Evolutionary conservation across 805 yeast species (phyloP).

Genomic region (Jamesozyma gamospora): DNA sequence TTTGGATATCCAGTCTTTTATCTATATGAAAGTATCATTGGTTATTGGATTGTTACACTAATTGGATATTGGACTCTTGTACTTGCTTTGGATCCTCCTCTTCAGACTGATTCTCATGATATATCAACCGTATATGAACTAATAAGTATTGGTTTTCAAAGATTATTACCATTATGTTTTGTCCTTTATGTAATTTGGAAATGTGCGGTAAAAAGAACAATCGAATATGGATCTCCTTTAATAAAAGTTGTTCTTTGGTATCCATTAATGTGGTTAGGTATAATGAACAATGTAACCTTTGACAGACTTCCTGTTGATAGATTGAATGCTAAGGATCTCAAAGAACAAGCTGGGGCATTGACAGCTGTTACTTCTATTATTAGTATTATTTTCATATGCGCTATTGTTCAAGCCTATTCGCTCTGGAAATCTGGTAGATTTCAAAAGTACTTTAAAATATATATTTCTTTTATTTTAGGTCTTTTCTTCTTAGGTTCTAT

Average conservation of each 20-base stretch:
- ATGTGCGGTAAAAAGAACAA: slow-evolving; percentile 41
- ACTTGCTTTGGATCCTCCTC: slow-evolving; percentile 73
- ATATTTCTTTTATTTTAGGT: slow-evolving; percentile 36
- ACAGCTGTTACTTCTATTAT: slow-evolving; percentile 49
- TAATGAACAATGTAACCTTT: slow-evolving; percentile 77
- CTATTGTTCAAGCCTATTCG: slow-evolving; percentile 61
- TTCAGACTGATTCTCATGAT: slow-evolving; percentile 42
- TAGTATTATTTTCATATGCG: slow-evolving; percentile 40
- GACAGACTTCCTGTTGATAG: slow-evolving; percentile 85
- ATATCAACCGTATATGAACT: slow-evolving; percentile 46
- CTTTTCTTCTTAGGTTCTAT: slow-evolving; percentile 38
- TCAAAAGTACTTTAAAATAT: slow-evolving; percentile 46
- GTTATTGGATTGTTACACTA: slow-evolving; percentile 51
- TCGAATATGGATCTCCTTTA: slow-evolving; percentile 35
- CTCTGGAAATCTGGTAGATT: slow-evolving; percentile 75
- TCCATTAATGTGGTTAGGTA: slow-evolving; percentile 74
- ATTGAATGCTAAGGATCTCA: slow-evolving; percentile 59
- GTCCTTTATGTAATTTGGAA: slow-evolving; percentile 64
- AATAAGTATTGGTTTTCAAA: slow-evolving; percentile 58
- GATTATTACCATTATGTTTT: slow-evolving; percentile 68
- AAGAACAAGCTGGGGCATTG: slow-evolving; percentile 67
- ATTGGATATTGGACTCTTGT: slow-evolving; percentile 80
- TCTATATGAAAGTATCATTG: slow-evolving; percentile 35
- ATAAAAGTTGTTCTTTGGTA: slow-evolving; percentile 47
- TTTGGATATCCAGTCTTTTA: slow-evolving; percentile 55